Evolutionary conservation across 768 basidiomycete genomes (phyloP), one percentile per base, ranked within the genome.

Genomic region (Pleurotus pulmonarius): DNA sequence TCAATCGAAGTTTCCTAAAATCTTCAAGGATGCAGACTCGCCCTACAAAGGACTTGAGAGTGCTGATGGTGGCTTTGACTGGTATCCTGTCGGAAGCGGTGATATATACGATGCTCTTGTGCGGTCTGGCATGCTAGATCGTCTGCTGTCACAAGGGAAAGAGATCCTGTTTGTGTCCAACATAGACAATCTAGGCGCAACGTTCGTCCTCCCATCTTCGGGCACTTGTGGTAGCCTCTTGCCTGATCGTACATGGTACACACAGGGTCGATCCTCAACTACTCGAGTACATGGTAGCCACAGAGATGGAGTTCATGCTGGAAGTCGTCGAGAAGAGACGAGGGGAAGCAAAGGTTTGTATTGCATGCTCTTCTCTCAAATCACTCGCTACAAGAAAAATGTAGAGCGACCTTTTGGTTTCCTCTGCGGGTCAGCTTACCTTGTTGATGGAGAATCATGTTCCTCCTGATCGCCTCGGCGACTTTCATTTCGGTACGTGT

Each of bases 1-100:
- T 71, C 95, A 97, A 75, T 94, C 93, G n/a, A 83, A 91, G 64
- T 97, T 93, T 74, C 96, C 95, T 26, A 87, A 93, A 65, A 93
- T 97, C 69, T 83, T 82, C 78, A 89, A 92, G 73, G 93, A 95
- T 73, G 83, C 87, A 18, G 81, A 94, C 59, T 81, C 94, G 11
- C 93, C 94, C 22, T 87, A 82, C 69, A 91, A 13, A 44, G 41
- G 93, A 13, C 83, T 85, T 64, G 78, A 80, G 46, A 86, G 85
- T 39, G 80, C 82, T 56, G 87, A 88, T 63, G 90, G 94, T 78
- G 93, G 95, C 81, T 83, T 83, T 68, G 75, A 85, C 74, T 98
- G 95, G 94, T 98, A 96, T 79, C 94, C 95, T 53, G 92, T 95
- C 51, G 94, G 95, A 62, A 94, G 98, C 76, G 94, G 95, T 69